A percentile compares a stretch with the other conserved stretches of the same genome.
Conservation (phyloP, 345 rosid species). For the Hibiscus trionum region DNA sequence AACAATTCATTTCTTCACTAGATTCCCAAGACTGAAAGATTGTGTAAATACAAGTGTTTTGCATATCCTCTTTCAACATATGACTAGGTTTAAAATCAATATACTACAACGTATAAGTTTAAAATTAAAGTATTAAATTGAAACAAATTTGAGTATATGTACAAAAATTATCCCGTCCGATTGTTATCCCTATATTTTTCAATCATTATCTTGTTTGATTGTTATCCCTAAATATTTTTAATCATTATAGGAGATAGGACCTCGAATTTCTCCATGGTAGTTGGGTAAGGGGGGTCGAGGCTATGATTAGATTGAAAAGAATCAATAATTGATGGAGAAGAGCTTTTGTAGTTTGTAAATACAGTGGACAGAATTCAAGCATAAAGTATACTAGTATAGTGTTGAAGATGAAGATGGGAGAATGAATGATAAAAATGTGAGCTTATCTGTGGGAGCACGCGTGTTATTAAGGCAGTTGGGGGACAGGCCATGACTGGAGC, state of each 20-base stretch:
- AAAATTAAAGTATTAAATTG: too few species aligned
- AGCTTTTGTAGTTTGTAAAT: background rate
- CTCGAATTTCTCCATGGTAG: background rate
- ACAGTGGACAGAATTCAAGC: background rate
- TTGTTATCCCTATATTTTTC: too few species aligned
- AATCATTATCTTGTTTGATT: too few species aligned
- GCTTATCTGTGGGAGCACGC: background rate
- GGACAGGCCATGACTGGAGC: slow-evolving; percentile 3
- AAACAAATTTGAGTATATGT: too few species aligned
- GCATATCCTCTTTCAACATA: background rate
- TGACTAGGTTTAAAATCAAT: too few species aligned
- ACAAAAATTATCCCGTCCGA: too few species aligned
- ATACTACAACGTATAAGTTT: too few species aligned
- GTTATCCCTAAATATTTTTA: too few species aligned
- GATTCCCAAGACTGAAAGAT: background rate
- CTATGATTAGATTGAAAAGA: slow-evolving; percentile 4
- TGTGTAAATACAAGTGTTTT: background rate
- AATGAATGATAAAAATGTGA: background rate
- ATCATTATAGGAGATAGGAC: background rate
- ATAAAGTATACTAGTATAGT: too few species aligned
- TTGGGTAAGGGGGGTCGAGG: background rate
- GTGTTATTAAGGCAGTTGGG: background rate
- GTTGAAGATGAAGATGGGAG: background rate
- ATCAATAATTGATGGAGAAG: slow-evolving; percentile 6
- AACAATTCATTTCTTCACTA: background rate